Evolutionary conservation across 257 asterid species (phyloP), one percentile per base, ranked within the genome.

Genomic region (Capsicum pubescens): DNA sequence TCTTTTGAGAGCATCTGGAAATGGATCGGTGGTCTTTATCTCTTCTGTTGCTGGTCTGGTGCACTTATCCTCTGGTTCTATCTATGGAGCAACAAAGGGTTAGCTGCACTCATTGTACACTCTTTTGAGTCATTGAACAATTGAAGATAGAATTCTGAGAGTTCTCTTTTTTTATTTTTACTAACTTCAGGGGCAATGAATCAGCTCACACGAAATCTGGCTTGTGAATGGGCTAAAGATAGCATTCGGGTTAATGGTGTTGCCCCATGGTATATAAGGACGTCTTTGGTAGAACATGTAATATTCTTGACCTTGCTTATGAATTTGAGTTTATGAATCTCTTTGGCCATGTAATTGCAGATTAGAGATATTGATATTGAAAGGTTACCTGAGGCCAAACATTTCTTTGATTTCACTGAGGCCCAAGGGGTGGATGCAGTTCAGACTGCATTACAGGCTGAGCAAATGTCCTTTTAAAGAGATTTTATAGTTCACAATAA

Each of bases 161-260:
- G 13, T 82, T 82, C 60, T 48, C 10, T 64, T 80, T 50, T 5
- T 15, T 78, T 9, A 55, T 85, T 80, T 52, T 21, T 72, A 6
- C 84, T 77, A 35, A 19, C 83, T 50, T 15, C 91, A 97, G 99
- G 98, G 86, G 99, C 98, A 83, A 91, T 95, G 70, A 95, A 97
- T 89, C 99, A 97, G 83, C 98, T 97, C 56, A 91, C 98, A 15
- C 92, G 82, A 81, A 95, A 97, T 87, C 84, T 97, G 91, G 96
- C 99, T 16, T 95, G 99, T 84, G 99, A 97, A 87, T 97, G 98
- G 99, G 99, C 96, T 60, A 92, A 93, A 87, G 98, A 97, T 86
- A 87, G 85, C 84, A 93, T 97, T 87, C 95, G 98, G 84, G 97
- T 97, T 85, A 97, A 97, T 86, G 86, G 87, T 74, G 97, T 97